A percentile compares a stretch with the other conserved stretches of the same genome.
Evolutionary conservation across 208 protist genomes (phyloP).

Genomic region (Perkinsela sp.): DNA sequence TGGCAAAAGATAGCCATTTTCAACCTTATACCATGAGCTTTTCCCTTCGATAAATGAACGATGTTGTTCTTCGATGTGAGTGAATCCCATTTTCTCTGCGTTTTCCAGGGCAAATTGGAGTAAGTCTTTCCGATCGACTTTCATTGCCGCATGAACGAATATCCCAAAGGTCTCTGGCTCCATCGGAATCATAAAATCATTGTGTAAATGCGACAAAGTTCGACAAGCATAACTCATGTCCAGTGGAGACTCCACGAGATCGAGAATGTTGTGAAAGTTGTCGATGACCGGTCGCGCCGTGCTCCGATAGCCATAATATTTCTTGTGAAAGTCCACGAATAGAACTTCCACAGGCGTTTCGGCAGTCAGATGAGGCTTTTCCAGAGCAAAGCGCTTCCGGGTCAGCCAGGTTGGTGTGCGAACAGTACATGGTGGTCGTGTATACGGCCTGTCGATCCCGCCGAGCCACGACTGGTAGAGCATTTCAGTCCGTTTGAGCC

Average conservation of each 20-base stretch:
- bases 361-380: slow-evolving; percentile 39
- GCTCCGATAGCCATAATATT: slow-evolving; percentile 42
- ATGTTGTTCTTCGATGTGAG: slow-evolving; percentile 42
- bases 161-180: slow-evolving; percentile 34
- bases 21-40: slow-evolving; percentile 44
- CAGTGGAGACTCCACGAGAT: slow-evolving; percentile 52
- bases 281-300: slow-evolving; percentile 35
- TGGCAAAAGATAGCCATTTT: slow-evolving; percentile 39
- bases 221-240: slow-evolving; percentile 61
- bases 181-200: slow-evolving; percentile 39
- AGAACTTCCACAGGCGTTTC: slow-evolving; percentile 57
- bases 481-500: slow-evolving; percentile 66
- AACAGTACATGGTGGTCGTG: slow-evolving; percentile 57
- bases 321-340: slow-evolving; percentile 47
- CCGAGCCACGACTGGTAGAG: slow-evolving; percentile 65
- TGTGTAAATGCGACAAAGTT: slow-evolving; percentile 45
- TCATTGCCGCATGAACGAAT: slow-evolving; percentile 54
- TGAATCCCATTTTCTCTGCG: slow-evolving; percentile 40
- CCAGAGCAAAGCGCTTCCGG: slow-evolving; percentile 47
- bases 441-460: slow-evolving; percentile 53
- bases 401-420: slow-evolving; percentile 55
- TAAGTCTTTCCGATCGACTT: slow-evolving; percentile 52
- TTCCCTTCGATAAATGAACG: slow-evolving; percentile 25
- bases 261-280: slow-evolving; percentile 55
- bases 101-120: slow-evolving; percentile 36